phyloP scores from a whole-genome alignment of 1,284 basidiomycete genomes.

The Rhodotorula sp. region DNA sequence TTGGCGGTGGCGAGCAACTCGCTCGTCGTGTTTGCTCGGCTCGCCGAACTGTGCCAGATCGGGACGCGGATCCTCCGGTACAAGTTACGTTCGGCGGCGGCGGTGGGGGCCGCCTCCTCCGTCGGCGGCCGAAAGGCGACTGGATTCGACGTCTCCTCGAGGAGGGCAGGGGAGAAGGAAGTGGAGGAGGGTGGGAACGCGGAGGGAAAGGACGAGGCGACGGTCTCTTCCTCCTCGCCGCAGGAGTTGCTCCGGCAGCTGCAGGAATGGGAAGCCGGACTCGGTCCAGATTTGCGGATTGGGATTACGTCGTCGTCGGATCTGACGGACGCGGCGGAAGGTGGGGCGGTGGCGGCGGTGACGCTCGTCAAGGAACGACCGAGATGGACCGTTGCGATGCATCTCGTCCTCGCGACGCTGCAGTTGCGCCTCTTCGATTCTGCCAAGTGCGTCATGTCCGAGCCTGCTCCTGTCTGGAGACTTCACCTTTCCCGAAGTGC shows the following conservation, averaged over 20 bases:
- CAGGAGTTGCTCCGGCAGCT: constrained; percentile 12
- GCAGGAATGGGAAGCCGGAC: constrained; percentile 20
- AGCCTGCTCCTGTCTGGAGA: not conserved
- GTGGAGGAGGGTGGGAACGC: no score
- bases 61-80: constrained; percentile 23
- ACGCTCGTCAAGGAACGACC: constrained; percentile 19
- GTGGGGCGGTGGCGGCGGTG: constrained; percentile 2
- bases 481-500: not conserved
- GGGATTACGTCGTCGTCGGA: not conserved
- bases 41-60: constrained; percentile 31
- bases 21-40: constrained; percentile 23
- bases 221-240: not conserved
- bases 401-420: constrained; percentile 17
- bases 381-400: constrained; percentile 34
- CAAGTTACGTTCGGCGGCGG: constrained; percentile 13
- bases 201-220: no score
- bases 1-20: constrained; percentile 26
- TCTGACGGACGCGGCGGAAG: no score
- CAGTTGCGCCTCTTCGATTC: constrained; percentile 12
- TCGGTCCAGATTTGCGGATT: constrained; percentile 24
- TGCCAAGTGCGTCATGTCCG: no score
- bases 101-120: no score
- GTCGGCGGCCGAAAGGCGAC: no score
- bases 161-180: no score
- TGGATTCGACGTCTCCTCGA: no score